phyloP scores from a whole-genome alignment of 176 grass and related monocot species.

The Microstegium vimineum region DNA sequence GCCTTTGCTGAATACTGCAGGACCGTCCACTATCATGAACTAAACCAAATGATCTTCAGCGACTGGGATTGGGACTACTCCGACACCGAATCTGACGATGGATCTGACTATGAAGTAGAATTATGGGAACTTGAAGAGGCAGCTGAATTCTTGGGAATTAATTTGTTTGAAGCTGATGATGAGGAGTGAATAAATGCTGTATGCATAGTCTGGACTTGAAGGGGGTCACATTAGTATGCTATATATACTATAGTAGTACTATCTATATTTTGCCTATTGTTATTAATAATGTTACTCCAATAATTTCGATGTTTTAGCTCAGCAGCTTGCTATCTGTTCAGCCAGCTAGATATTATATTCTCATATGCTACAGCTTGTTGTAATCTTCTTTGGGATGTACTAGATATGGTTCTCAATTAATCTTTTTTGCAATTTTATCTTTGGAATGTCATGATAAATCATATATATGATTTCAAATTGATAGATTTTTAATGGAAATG shows the following conservation, averaged over 20 bases:
- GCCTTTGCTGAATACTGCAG: background rate
- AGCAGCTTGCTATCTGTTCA: background rate
- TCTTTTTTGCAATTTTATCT: background rate
- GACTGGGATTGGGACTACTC: background rate
- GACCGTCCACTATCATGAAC: background rate
- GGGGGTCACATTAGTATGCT: background rate
- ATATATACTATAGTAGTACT: background rate
- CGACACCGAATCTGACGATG: background rate
- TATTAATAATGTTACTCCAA: background rate
- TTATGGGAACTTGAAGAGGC: background rate
- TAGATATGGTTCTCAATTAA: no score
- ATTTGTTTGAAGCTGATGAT: background rate
- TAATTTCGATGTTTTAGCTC: background rate
- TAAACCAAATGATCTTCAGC: background rate
- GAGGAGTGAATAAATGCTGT: background rate
- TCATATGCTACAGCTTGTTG: background rate
- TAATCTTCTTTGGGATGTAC: background rate
- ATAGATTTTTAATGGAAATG: background rate
- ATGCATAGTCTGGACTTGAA: background rate
- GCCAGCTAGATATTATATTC: background rate
- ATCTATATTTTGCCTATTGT: background rate
- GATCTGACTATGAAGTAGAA: background rate
- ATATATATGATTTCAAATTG: background rate
- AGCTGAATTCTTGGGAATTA: background rate
- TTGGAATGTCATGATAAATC: background rate